These are phyloP conservation scores for Fusarium scirpi DNA, from an alignment of 2,329 filamentous ascomycete species.

Conservation along the genomic window DNA sequence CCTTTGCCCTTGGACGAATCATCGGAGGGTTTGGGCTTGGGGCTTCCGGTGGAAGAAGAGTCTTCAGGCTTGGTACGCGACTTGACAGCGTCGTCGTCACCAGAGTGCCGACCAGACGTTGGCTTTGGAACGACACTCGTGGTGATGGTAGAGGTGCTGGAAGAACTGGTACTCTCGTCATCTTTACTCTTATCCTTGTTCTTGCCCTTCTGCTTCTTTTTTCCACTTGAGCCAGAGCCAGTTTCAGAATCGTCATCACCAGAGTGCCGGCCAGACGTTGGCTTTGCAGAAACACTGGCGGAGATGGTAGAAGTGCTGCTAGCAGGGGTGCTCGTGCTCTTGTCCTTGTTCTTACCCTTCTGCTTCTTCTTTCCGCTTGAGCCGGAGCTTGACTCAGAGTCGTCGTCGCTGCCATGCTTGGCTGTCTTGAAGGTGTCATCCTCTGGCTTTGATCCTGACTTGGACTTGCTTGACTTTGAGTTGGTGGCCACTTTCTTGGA, in stretches of 20 bases:
- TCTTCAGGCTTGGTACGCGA: not conserved
- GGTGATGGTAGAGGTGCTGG: not conserved
- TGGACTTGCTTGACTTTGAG: not conserved
- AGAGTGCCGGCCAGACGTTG: too few relatives aligned
- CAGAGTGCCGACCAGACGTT: not conserved
- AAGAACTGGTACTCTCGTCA: not conserved
- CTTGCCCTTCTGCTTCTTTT: constrained; percentile 9
- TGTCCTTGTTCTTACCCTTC: constrained; percentile 14
- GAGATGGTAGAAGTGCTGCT: too few relatives aligned
- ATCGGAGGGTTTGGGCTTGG: not conserved
- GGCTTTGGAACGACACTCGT: not conserved
- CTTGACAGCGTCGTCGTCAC: not conserved
- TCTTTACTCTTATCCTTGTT: not conserved
- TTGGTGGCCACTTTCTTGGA: not conserved
- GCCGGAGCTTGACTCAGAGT: not conserved
- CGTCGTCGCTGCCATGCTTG: constrained; percentile 1
- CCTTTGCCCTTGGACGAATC: not conserved
- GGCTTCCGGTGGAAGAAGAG: not conserved
- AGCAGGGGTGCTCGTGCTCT: too few relatives aligned
- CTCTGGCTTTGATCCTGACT: not conserved
- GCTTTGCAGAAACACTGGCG: too few relatives aligned
- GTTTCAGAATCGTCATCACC: not conserved
- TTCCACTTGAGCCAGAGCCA: not conserved
- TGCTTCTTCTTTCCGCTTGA: not conserved
- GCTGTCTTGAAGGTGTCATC: not conserved